Evolutionary conservation across 1,284 basidiomycete species (phyloP).

Genomic region (Puccinia coronata): DNA sequence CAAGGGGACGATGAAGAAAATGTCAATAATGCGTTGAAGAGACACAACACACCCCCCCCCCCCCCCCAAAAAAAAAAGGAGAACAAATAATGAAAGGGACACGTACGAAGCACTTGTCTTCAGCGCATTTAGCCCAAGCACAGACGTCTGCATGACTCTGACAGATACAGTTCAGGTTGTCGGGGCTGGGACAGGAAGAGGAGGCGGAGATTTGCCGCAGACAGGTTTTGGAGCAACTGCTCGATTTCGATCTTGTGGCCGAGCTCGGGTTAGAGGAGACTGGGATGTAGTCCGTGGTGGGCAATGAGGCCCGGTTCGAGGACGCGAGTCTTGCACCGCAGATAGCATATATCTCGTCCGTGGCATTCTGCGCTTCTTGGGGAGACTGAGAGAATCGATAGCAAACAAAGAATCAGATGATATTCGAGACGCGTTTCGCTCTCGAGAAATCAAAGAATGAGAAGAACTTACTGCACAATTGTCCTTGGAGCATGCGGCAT

Average conservation of each 20-base stretch:
- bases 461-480: slow-evolving; percentile 34
- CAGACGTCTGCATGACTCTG: slow-evolving; percentile 38
- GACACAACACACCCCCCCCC: too few species aligned
- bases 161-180: slow-evolving; percentile 33
- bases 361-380: slow-evolving; percentile 24
- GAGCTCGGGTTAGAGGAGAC: slow-evolving; percentile 19
- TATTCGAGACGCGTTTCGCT: too few species aligned
- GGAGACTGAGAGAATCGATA: background rate
- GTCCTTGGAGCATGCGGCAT: slow-evolving; percentile 25
- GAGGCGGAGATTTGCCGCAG: background rate
- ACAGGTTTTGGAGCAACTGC: slow-evolving; percentile 21
- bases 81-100: background rate
- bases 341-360: slow-evolving; percentile 39
- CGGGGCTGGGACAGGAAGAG: slow-evolving; percentile 5
- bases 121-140: slow-evolving; percentile 45
- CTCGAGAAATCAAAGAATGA: background rate
- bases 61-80: too few species aligned
- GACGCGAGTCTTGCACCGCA: slow-evolving; percentile 26
- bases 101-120: slow-evolving; percentile 40
- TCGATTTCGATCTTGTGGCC: slow-evolving; percentile 8
- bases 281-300: slow-evolving; percentile 36
- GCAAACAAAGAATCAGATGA: background rate
- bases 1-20: too few species aligned
- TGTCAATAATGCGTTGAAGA: too few species aligned
- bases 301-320: slow-evolving; percentile 5